These are phyloP conservation scores for Scenedesmus sp. DNA, from an alignment of 163 green algal species.

Conservation along the genomic window DNA sequence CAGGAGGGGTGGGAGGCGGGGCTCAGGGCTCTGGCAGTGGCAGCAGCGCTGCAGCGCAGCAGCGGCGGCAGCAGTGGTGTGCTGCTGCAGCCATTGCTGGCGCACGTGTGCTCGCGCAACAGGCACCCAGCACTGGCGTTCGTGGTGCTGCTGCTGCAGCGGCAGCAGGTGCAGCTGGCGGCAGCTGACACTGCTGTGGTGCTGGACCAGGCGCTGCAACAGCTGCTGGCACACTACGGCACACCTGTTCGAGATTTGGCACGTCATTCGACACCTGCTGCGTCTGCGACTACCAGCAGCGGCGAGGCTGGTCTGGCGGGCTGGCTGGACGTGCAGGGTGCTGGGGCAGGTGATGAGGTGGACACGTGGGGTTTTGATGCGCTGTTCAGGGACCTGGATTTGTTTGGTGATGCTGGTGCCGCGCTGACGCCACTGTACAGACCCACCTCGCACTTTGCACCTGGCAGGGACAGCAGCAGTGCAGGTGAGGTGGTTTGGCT, in stretches of 20 bases:
- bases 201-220: not conserved
- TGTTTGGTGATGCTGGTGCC: conserved; percentile 27
- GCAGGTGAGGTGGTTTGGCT: not conserved
- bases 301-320: not conserved
- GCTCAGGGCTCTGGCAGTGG: conserved; percentile 34
- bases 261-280: not conserved
- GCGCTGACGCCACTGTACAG: not conserved
- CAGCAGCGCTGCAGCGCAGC: conserved; percentile 17
- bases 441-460: not conserved
- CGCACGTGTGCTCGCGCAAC: not conserved
- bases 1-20: conserved; percentile 23
- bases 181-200: not conserved
- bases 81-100: not conserved
- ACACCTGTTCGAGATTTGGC: not conserved
- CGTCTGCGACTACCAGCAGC: not conserved
- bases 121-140: conserved; percentile 23
- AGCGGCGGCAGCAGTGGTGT: not conserved
- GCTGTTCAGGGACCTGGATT: conserved; percentile 18
- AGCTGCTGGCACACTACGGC: conserved; percentile 12
- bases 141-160: conserved; percentile 27
- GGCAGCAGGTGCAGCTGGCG: not conserved
- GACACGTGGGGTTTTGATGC: conserved; percentile 35
- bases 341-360: not conserved
- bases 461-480: not conserved
- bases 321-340: not conserved